A percentile compares a stretch with the other conserved stretches of the same genome.
These are phyloP conservation scores for Coniosporium apollinis DNA, from an alignment of 495 filamentous ascomycete genomes.

Conservation along the genomic window DNA sequence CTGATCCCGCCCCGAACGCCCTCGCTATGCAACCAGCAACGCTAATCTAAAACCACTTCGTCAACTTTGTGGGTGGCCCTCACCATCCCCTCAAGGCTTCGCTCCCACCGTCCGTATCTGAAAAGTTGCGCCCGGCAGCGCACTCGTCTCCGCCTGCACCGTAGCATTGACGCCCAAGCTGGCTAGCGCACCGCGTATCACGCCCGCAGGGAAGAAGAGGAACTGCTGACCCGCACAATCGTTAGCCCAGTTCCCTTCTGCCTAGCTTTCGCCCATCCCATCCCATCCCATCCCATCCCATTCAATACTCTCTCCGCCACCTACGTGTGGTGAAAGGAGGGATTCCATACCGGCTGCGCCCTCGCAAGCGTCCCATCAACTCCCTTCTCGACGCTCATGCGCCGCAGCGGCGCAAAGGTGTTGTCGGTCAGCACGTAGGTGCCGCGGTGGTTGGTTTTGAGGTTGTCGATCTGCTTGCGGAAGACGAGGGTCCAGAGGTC, in stretches of 20 bases:
- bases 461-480: constrained; percentile 91
- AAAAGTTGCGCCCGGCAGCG: constrained; percentile 78
- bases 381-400: constrained; percentile 53
- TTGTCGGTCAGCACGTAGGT: constrained; percentile 95
- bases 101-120: constrained; percentile 75
- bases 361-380: constrained; percentile 47
- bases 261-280: too few relatives aligned
- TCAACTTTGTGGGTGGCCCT: too few relatives aligned
- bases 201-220: constrained; percentile 84
- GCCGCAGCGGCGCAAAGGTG: constrained; percentile 68
- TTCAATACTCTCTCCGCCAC: too few relatives aligned
- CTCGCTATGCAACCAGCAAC: too few relatives aligned
- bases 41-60: too few relatives aligned
- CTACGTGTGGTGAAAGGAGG: too few relatives aligned
- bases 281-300: not conserved
- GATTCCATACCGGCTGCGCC: constrained; percentile 75
- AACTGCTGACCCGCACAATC: too few relatives aligned
- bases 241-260: too few relatives aligned
- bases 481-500: constrained; percentile 91
- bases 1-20: too few relatives aligned
- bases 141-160: constrained; percentile 73
- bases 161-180: constrained; percentile 81
- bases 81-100: too few relatives aligned
- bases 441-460: constrained; percentile 95
- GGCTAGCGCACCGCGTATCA: constrained; percentile 75